Evolutionary conservation across 2,329 filamentous ascomycete species (phyloP), one percentile per base, ranked within the genome.

Genomic region (Cercospora zeina): DNA sequence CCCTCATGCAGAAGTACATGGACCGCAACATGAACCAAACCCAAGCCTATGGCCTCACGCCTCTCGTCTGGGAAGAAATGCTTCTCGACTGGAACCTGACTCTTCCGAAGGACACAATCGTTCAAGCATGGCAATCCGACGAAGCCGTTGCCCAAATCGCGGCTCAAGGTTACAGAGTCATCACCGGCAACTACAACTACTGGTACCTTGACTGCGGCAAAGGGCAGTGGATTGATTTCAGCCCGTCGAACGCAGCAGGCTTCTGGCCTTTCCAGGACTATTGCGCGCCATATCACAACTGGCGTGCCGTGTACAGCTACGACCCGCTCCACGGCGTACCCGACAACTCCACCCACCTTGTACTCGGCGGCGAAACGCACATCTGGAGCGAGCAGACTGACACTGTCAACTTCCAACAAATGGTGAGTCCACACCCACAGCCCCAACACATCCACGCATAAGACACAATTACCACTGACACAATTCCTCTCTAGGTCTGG

Each of bases 61-160:
- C 91, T 0, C 79, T 96, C 21, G 89, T 93, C 0, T 96, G 92
- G 92, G 91, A 96, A 75, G 92, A 96, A 75, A 91, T 95, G 82
- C 80, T 91, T 1, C 79, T 89, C 9, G 81, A 87, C 24, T 96
- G 90, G 88, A 89, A 93, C 72, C 78, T 95, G 50, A 89, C 84
- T 0, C 78, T 96, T 5, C 86, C 86, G 2, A 75, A 82, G 13
- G 87, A 92, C 69, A 87, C 90, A 0, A 81, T 96, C 11, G 83
- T 96, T 4, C 92, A 96, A 77, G 84, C 87, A 2, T 96, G 91
- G 91, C 82, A 87, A 51, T 87, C 85, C 53, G 83, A 83, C 21
- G 78, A 78, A 10, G 84, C 88, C 5, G 83, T 92, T 54, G 80
- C 83, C 61, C 74, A 81, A 45, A 81, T 89, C 45, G 85, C 86